Evolutionary conservation across 257 asterid species (phyloP), one percentile per base, ranked within the genome.

Genomic region (Parsonsia alboflavescens): DNA sequence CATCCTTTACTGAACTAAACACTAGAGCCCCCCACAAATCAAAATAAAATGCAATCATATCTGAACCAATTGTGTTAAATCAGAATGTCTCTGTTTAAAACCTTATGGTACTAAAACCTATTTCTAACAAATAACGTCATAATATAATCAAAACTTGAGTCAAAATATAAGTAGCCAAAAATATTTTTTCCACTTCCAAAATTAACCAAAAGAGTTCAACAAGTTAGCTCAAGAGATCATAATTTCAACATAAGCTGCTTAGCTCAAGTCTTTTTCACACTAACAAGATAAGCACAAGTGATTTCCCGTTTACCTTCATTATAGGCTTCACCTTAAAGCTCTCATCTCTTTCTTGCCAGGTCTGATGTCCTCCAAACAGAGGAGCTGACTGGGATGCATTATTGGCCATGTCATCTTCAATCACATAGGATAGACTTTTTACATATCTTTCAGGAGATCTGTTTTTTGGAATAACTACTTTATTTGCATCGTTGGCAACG

Each of bases 321-420:
- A 71, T 79, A 8, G 96, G 89, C 83, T 86, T 92, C 54, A 95
- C 78, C 74, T 87, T 88, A 84, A 90, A 95, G 85, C 97, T 90
- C 78, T 81, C 86, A 11, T 92, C 90, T 83, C 99, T 90, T 79
- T 89, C 91, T 76, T 87, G 57, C 99, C 99, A 95, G 59, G 87
- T 88, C 76, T 79, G 87, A 80, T 90, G 89, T 74, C 98, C 98
- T 78, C 98, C 98, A 80, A 92, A 95, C 68, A 95, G 86, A 82
- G 98, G 97, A 76, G 82, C 67, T 26, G 90, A 76, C 39, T 84
- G 86, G 76, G 97, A 85, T 80, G 85, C 95, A 75, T 85, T 87
- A 70, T 70, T 75, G 54, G 75, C 74, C 67, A 68, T 64, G 74
- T 58, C 75, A 77, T 91, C 93, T 79, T 90, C 97, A 87, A 62